Base-by-base conservation (phyloP, 352 stramenopile species). In the Chrysophaeum taylorii region DNA sequence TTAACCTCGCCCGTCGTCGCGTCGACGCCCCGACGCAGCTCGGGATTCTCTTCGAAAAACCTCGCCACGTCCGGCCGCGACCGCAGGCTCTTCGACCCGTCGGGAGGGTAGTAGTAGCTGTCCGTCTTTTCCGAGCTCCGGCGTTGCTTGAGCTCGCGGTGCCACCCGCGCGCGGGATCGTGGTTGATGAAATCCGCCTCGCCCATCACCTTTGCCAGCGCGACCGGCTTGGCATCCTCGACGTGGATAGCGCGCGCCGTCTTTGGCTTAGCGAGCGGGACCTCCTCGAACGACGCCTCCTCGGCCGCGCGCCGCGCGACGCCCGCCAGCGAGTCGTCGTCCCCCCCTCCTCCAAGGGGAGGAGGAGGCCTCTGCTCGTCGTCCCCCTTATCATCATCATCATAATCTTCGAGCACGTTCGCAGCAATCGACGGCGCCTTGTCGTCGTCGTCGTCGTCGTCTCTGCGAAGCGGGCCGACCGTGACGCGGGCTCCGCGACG, bases 81-180 rank as follows among this genome's bases (percentile, higher is more conserved):
- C 57, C 57, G 57, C 14, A 66, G 5, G n/a, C n/a, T n/a, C 57
- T 66, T 31, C 33, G 33, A 27, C 31, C 57, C 57, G 57, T 66
- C 31, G 4, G 57, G 57, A 15, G 57, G 27, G 36, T 66, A 45
- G 36, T 66, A 66, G 36, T 66, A 66, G 36, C 16, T 36, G 57
- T 66, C 57, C 16, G 45, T 36, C 36, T 66, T 66, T 2, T 42
- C 31, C 9, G 12, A 31, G 16, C 33, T 38, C 33, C 16, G 57
- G 2, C 57, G 31, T 18, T 9, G 9, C 33, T 45, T 36, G 57
- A 66, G 57, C 57, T 66, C 57, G 33, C 57, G 31, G 57, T 66
- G 45, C 57, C 57, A 66, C 14, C 57, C 57, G 9, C 9, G 31
- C 18, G 57, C 57, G 33, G 57, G 57, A n/a, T 66, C 57, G 35